Evolutionary conservation across 192 early-diverging fungal species (phyloP).

Genomic region (Entomortierella chlamydospora): DNA sequence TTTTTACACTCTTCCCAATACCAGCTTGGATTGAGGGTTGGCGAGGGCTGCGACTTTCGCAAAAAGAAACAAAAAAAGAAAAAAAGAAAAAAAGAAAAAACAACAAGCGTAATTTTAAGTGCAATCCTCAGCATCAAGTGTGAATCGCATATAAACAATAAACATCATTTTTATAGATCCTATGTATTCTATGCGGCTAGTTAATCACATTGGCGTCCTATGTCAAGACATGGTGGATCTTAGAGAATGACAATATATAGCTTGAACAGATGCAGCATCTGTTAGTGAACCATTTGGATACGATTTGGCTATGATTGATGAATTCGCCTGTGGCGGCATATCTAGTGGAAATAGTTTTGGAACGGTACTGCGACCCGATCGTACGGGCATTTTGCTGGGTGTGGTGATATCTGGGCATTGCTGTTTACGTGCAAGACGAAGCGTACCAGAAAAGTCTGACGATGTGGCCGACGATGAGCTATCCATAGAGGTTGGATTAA

Average conservation of each 20-base stretch:
- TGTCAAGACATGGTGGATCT: conserved; percentile 35
- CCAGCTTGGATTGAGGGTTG: not conserved
- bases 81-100: conserved; percentile 12
- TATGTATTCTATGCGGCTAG: too few relatives aligned
- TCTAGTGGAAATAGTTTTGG: conserved; percentile 16
- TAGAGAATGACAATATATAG: conserved; percentile 22
- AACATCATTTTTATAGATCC: too few relatives aligned
- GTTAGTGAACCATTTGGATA: conserved; percentile 23
- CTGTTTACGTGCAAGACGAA: not conserved
- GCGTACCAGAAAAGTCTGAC: not conserved
- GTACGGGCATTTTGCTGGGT: not conserved
- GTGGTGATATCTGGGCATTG: not conserved
- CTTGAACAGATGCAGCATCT: conserved; percentile 29
- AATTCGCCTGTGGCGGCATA: not conserved
- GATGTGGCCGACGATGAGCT: not conserved
- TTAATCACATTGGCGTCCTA: too few relatives aligned
- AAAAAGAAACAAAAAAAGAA: too few relatives aligned
- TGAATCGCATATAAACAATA: too few relatives aligned
- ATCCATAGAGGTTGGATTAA: not conserved
- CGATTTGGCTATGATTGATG: conserved; percentile 24
- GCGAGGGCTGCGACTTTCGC: too few relatives aligned
- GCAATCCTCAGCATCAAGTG: too few relatives aligned
- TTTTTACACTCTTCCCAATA: not conserved
- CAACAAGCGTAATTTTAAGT: not conserved
- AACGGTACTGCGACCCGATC: not conserved